Evolutionary conservation across 2,329 filamentous ascomycete species (phyloP), one percentile per base, ranked within the genome.

Genomic region (Ceratocystis eucalypticola): DNA sequence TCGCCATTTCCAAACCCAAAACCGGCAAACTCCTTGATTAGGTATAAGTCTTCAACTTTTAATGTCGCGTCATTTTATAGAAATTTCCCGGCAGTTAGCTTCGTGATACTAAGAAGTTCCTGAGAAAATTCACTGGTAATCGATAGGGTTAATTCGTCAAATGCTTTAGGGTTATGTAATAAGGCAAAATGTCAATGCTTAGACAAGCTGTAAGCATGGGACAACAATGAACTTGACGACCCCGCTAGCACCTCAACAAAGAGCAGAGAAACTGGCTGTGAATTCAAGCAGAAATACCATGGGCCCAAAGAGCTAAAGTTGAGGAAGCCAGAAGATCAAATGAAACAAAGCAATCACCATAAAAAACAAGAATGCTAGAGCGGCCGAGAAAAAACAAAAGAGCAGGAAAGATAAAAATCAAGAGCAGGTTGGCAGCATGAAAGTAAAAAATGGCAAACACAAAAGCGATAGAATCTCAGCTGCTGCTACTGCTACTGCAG

Each of bases 351-450:
- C n/a, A 48, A 64, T 10, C 44, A 37, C 12, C 22, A 50, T 17
- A 20, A 53, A 33, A 25, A 50, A 37, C 62, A 63, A 63, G 10
- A 50, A 64, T 64, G 17, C 25, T 55, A 33, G 55, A 53, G 48
- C 48, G 22, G 20, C n/a, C 20, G 30, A 25, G 12, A 22, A 59
- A 57, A 20, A 20, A 65, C 8, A n/a, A 22, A 45, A 53, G 37
- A 64, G 44, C 25, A 53, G 6, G 3, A 28, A 30, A 37, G 37
- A 53, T 8, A 64, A 53, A 10, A 50, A 64, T 15, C 48, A 53
- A 53, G 25, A 20, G 48, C 48, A 25, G 37, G 48, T 25, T 25
- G 48, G 48, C 25, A 53, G 25, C 48, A 53, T 41, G 37, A 41
- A 41, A 10, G 37, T 41, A 41, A 41, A 37, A 41, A 41, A 41